Percentiles rank a stretch among this genome's conserved stretches.
These are phyloP conservation scores for Karstenula rhodostoma DNA, from an alignment of 2,329 filamentous ascomycete species.

Conservation along the genomic window DNA sequence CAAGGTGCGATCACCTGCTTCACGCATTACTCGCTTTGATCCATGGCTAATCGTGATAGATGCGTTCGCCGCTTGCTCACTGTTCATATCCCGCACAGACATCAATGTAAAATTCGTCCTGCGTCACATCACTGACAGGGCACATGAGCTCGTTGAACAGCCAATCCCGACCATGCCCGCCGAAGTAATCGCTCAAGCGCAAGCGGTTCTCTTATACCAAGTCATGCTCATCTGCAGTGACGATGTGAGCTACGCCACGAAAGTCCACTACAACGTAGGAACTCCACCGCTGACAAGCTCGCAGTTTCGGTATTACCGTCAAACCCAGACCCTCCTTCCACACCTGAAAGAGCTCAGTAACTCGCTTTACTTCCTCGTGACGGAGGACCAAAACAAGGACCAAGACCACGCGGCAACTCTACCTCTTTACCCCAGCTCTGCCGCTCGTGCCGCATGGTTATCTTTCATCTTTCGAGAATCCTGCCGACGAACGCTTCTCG, in stretches of 20 bases:
- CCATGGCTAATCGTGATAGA: slow-evolving; percentile 46
- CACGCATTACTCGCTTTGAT: background rate
- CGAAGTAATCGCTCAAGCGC: slow-evolving; percentile 37
- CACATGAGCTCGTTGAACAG: slow-evolving; percentile 53
- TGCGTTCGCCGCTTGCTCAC: slow-evolving; percentile 61
- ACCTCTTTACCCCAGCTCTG: slow-evolving; percentile 51
- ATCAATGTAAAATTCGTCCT: slow-evolving; percentile 60
- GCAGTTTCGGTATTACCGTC: slow-evolving; percentile 27
- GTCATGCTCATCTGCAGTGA: slow-evolving; percentile 37
- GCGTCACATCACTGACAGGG: slow-evolving; percentile 57
- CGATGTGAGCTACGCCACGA: slow-evolving; percentile 22
- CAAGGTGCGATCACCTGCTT: slow-evolving; percentile 50
- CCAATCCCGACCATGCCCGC: slow-evolving; percentile 20
- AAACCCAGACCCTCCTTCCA: slow-evolving; percentile 27
- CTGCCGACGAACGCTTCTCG: slow-evolving; percentile 60
- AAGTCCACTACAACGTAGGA: no score
- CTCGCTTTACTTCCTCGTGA: slow-evolving; percentile 18
- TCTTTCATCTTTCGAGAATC: slow-evolving; percentile 64
- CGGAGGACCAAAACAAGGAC: slow-evolving; percentile 3
- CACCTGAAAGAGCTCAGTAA: slow-evolving; percentile 26
- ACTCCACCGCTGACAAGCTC: background rate
- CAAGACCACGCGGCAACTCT: slow-evolving; percentile 33
- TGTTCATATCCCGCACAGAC: slow-evolving; percentile 61
- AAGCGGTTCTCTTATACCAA: slow-evolving; percentile 42
- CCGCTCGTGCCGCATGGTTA: slow-evolving; percentile 55